Base-by-base conservation (phyloP, 108 stramenopile species). In the Pseudonitzschia multiseries region DNA sequence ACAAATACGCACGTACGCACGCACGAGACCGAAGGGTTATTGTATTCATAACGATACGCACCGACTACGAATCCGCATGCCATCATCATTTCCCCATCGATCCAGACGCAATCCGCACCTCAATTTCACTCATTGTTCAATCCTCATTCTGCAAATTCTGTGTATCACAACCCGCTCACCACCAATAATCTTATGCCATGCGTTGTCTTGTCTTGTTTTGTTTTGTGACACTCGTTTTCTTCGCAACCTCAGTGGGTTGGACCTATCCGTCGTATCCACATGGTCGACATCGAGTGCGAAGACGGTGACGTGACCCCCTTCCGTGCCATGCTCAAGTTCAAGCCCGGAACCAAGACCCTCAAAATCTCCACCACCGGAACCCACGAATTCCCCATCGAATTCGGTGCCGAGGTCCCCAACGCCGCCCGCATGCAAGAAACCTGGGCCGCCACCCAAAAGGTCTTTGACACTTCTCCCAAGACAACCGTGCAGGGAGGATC, bases 311-410 rank as follows among this genome's bases (percentile, higher is more conserved):
- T 80, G 31, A 80, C 80, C 9, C 90, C 87, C 33, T 84, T 77
- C 75, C 75, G 81, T 50, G 85, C 86, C 33, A 84, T 75, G 46
- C 71, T 92, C 51, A 92, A 85, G 68, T 92, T 92, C 79, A 92
- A 92, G 77, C 78, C 79, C 29, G 79, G 79, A 21, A 83, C 83
- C 22, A 81, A 86, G 63, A 71, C 76, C 33, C 63, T 87, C 41
- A 73, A 84, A 64, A 85, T 87, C 60, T 83, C 75, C 46, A 87
- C 84, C 41, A 71, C 81, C 31, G 85, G 84, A 0, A 75, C 70
- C 21, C 73, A 70, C 33, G 82, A 87, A 40, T 89, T 87, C 65
- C 91, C 91, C 13, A 66, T 87, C 40, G 71, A 74, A 50, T 86
- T 83, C 27, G 84, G 86, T 18, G 83, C 87, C 27, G 70, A 77